Conservation (phyloP, 2,329 filamentous ascomycete genomes). For the Fulvia fulva region DNA sequence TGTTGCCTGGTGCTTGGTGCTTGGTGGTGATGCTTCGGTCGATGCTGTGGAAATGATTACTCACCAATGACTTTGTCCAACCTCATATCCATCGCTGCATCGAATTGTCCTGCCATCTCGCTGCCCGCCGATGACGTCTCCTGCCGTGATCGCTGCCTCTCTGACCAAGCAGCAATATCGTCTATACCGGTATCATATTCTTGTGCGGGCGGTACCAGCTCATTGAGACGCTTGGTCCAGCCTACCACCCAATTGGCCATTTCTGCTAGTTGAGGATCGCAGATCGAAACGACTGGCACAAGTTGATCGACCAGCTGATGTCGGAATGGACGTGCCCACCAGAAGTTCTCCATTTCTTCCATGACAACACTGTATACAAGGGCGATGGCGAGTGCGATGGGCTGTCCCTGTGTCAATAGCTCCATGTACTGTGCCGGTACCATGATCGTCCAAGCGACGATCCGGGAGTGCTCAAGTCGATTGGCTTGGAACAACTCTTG, state of each 20-base stretch:
- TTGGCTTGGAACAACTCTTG: constrained; percentile 9
- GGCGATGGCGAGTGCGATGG: constrained; percentile 14
- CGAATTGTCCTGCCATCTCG: not conserved
- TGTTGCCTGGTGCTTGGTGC: too few species aligned
- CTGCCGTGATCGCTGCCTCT: not conserved
- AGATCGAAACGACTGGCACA: constrained; percentile 8
- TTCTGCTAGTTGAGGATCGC: constrained; percentile 15
- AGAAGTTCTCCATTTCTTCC: constrained; percentile 11
- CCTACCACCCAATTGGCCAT: constrained; percentile 15
- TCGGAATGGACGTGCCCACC: constrained; percentile 17
- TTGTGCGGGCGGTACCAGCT: not conserved
- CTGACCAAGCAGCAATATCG: not conserved
- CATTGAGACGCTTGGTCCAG: not conserved
- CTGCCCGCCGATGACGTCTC: not conserved
- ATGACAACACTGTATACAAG: constrained; percentile 15
- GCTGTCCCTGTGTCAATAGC: constrained; percentile 5
- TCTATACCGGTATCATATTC: not conserved
- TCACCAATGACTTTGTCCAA: too few species aligned
- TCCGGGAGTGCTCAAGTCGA: constrained; percentile 10
- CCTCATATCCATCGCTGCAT: not conserved
- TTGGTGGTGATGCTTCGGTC: too few species aligned
- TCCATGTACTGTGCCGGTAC: constrained; percentile 16
- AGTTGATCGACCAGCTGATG: constrained; percentile 17
- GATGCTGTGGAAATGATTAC: too few species aligned
- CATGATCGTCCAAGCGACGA: constrained; percentile 17